Conservation (phyloP, 768 basidiomycete species). For the Collybia nuda region DNA sequence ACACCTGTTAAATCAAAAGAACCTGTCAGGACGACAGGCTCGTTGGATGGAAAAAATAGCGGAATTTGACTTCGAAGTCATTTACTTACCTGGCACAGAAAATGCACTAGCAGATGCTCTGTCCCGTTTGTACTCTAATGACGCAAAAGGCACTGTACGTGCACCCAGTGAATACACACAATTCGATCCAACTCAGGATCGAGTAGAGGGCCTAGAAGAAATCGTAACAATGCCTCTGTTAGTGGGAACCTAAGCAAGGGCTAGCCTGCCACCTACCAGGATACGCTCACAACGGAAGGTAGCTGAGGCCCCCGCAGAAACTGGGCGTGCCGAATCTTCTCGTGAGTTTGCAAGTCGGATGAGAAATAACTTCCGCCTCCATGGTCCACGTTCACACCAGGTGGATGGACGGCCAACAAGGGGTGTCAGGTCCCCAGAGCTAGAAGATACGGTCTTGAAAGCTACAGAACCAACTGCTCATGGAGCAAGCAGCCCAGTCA, state of each 20-base stretch:
- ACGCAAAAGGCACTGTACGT: constrained; percentile 8
- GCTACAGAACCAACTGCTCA: too few relatives aligned
- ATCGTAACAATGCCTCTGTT: not conserved
- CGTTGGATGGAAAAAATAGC: constrained; percentile 38
- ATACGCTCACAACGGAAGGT: not conserved
- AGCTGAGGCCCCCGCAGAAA: not conserved
- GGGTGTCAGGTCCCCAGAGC: not conserved
- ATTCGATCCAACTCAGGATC: not conserved
- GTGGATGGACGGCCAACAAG: constrained; percentile 11
- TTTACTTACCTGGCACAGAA: constrained; percentile 30
- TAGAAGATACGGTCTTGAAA: too few relatives aligned
- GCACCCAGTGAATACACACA: constrained; percentile 15
- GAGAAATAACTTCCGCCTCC: constrained; percentile 1
- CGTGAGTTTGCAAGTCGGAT: constrained; percentile 6
- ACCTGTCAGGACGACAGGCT: constrained; percentile 33
- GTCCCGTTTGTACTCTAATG: constrained; percentile 24
- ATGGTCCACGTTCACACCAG: not conserved
- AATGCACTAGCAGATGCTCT: constrained; percentile 41
- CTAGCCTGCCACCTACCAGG: not conserved
- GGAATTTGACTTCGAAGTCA: constrained; percentile 34
- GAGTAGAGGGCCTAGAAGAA: not conserved
- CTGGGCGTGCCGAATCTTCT: not conserved
- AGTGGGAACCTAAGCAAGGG: constrained; percentile 1
- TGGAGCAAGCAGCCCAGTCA: too few relatives aligned
- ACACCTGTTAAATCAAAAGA: constrained; percentile 28